These are phyloP conservation scores for Emmonsia crescens DNA, from an alignment of 2,329 filamentous ascomycete species.

Conservation along the genomic window DNA sequence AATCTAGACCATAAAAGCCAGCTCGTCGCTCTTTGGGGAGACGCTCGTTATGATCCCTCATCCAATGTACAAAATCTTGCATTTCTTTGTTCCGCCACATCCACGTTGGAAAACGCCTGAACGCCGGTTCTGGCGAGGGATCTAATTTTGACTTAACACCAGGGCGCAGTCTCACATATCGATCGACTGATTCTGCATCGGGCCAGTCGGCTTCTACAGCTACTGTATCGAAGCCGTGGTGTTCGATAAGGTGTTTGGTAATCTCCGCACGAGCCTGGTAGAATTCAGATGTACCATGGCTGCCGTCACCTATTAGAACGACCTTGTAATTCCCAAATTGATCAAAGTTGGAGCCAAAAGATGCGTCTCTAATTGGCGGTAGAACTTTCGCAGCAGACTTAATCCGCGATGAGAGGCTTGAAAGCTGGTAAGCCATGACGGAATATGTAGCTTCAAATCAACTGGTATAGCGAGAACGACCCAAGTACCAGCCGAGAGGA, in stretches of 20 bases:
- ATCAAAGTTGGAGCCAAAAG: conserved; percentile 35
- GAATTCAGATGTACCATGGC: conserved; percentile 47
- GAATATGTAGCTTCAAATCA: neutral
- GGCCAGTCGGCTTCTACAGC: conserved; percentile 46
- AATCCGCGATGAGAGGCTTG: conserved; percentile 26
- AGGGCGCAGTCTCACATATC: conserved; percentile 39
- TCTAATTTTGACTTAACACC: conserved; percentile 24
- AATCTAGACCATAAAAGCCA: conserved; percentile 43
- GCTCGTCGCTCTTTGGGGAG: conserved; percentile 22
- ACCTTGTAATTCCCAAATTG: conserved; percentile 29
- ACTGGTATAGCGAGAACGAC: neutral
- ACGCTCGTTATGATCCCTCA: conserved; percentile 34
- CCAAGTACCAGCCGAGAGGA: neutral
- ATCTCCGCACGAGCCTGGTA: conserved; percentile 43
- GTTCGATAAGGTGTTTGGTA: conserved; percentile 39
- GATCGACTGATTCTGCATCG: conserved; percentile 42
- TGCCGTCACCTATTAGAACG: conserved; percentile 38
- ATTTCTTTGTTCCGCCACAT: conserved; percentile 47
- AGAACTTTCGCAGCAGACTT: conserved; percentile 27
- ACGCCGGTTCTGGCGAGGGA: conserved; percentile 27
- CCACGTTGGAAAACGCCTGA: conserved; percentile 44
- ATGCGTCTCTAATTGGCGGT: conserved; percentile 24
- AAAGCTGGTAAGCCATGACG: conserved; percentile 19
- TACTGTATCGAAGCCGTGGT: conserved; percentile 43
- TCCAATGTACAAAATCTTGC: conserved; percentile 42